Evolutionary conservation across 2,329 filamentous ascomycete species (phyloP), one percentile per base, ranked within the genome.

Genomic region (Calonectria hawksworthii): DNA sequence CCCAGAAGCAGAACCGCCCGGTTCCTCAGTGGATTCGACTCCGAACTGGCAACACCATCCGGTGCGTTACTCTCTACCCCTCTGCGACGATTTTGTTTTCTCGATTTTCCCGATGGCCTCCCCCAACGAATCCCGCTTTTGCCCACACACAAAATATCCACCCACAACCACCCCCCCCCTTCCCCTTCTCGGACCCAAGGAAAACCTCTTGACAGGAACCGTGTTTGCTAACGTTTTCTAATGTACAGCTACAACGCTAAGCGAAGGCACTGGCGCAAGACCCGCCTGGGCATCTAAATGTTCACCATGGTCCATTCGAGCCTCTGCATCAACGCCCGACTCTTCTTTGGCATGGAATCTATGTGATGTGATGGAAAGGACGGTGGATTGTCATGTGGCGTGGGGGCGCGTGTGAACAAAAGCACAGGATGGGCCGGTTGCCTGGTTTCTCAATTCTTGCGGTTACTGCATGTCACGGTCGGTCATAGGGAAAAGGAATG

Each of bases 191-290:
- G 32, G 26, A 51, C 34, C 14, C 50, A 52, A 41, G 47, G 52
- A 56, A 41, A n/a, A 28, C 51, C n/a, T 56, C 3, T 56, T 56
- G 52, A 56, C 41, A 73, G 10, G 30, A 59, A 30, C 61, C 63
- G 5, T 18, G 1, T 44, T 54, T 30, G 56, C 79, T 81, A 74
- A 82, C 75, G 64, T 68, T 21, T 41, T 72, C 68, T 68, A 18
- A 28, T 36, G 26, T 61, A 83, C 87, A 99, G 97, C 91, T 99
- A 99, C 94, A 99, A 99, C 92, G 96, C 97, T 86, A 99, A 99
- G 95, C 92, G 97, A 90, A 95, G 97, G 91, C 97, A 99, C 89
- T 99, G 97, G 97, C 95, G 97, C 92, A 99, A 99, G 96, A 99
- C 97, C 87, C 94, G 96, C 88, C 95, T 99, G 90, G 96, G 96